These are phyloP conservation scores for Ascochyta fabae DNA, from an alignment of 2,329 filamentous ascomycete genomes.

Conservation along the genomic window DNA sequence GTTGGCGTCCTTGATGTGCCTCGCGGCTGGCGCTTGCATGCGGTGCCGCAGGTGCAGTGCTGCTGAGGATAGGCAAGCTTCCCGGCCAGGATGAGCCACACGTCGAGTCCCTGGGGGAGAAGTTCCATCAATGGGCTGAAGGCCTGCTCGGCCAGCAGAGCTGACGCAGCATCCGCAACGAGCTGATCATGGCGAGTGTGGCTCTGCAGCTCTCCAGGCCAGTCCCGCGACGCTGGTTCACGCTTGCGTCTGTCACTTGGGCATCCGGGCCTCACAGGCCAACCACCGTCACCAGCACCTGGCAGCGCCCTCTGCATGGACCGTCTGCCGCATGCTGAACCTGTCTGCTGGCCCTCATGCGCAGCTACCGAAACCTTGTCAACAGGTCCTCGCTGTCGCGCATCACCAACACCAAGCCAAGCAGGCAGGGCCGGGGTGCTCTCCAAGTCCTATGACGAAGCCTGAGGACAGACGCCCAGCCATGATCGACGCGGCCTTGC, in stretches of 20 bases:
- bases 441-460: constrained; percentile 16
- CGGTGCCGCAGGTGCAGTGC: constrained; percentile 13
- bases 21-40: constrained; percentile 24
- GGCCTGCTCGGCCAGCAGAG: constrained; percentile 4
- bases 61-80: constrained; percentile 19
- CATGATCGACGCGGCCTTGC: constrained; percentile 42
- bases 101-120: not conserved
- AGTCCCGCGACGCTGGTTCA: constrained; percentile 40
- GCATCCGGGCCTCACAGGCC: constrained; percentile 33
- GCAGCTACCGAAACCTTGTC: constrained; percentile 26
- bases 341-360: constrained; percentile 15
- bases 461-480: constrained; percentile 24
- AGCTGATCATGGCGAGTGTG: constrained; percentile 38
- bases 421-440: constrained; percentile 18
- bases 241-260: constrained; percentile 44
- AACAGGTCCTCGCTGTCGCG: constrained; percentile 24
- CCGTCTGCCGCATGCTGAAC: constrained; percentile 24
- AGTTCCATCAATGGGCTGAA: constrained; percentile 6
- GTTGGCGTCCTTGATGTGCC: constrained; percentile 25
- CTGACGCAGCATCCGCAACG: constrained; percentile 19
- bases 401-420: constrained; percentile 14
- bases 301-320: constrained; percentile 23
- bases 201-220: constrained; percentile 28
- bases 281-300: constrained; percentile 29
- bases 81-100: constrained; percentile 6